Conservation (phyloP, 495 filamentous ascomycete species). For the Glutinoglossum americanum region DNA sequence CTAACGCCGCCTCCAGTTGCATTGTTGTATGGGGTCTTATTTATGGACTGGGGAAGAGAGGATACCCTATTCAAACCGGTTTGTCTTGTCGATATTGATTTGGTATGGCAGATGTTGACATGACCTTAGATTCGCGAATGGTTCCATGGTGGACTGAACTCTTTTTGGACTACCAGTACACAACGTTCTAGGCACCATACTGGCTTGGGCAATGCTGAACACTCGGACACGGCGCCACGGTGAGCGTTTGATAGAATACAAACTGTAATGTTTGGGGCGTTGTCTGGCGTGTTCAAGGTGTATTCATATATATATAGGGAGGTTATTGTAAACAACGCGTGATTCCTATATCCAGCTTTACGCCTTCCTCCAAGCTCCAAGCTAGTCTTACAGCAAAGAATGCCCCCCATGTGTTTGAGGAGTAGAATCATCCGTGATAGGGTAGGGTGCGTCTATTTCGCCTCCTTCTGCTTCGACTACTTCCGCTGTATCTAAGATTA, state of each 20-base stretch:
- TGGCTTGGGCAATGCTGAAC: not conserved
- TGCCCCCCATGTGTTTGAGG: no score
- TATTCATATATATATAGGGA: not conserved
- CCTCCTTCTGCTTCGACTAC: no score
- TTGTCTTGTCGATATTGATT: not conserved
- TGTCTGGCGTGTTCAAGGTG: not conserved
- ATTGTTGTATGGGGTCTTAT: conserved; percentile 2
- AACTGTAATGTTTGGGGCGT: not conserved
- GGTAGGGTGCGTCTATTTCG: no score
- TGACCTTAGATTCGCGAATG: not conserved
- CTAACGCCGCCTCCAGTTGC: conserved; percentile 1
- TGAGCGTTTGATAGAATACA: not conserved
- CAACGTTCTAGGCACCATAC: not conserved
- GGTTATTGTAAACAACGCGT: not conserved
- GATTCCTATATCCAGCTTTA: not conserved
- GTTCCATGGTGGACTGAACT: not conserved
- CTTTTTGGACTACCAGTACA: not conserved
- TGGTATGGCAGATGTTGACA: not conserved
- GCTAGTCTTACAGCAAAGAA: not conserved
- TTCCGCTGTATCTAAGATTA: no score
- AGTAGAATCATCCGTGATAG: no score
- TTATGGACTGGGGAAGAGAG: conserved; percentile 7
- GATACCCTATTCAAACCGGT: not conserved
- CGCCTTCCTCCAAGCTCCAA: not conserved
- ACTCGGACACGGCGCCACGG: not conserved